Evolutionary conservation across 768 basidiomycete genomes (phyloP), one percentile per base, ranked within the genome.

Genomic region (Tephrocybe sp.): DNA sequence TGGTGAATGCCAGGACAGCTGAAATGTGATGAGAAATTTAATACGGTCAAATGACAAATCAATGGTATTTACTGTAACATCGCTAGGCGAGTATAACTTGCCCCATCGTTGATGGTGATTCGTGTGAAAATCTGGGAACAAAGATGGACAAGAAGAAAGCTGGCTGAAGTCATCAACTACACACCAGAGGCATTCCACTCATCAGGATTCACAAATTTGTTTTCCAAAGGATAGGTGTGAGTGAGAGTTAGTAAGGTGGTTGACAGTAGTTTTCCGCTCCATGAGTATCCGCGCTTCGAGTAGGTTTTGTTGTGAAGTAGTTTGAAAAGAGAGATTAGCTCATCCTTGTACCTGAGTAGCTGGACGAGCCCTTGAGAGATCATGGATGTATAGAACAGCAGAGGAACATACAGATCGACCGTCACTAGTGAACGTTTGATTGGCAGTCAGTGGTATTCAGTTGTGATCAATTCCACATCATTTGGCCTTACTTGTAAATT

Each of bases 1-100:
- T 0, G 93, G 90, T 6, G 86, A 77, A 67, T 93, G 90, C 93
- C 92, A 96, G 1, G 78, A 76, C 36, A 88, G 64, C 86, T 88
- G 50, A 10, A 3, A 21, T 37, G 20, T 41, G 25, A 15, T 32
- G 43, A 50, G 53, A 25, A 34, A n/a, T n/a, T n/a, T 21, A 26
- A 20, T 48, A 24, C 18, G 12, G 28, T 23, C 23, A 36, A 24
- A n/a, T 32, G 11, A 18, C 7, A n/a, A 7, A 28, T 25, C 18
- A 25, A 60, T 72, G 11, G 15, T 36, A 36, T 36, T 58, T 60
- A 90, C 87, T 66, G 78, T 78, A 54, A 93, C 80, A 30, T 93
- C 86, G 37, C 83, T 77, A 11, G 83, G 73, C 18, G 73, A 72
- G 66, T 89, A 93, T 11, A 86, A 64, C 60, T 89, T 88, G 7